Conservation (phyloP, 2,329 filamentous ascomycete genomes). For the Curvularia sp. region DNA sequence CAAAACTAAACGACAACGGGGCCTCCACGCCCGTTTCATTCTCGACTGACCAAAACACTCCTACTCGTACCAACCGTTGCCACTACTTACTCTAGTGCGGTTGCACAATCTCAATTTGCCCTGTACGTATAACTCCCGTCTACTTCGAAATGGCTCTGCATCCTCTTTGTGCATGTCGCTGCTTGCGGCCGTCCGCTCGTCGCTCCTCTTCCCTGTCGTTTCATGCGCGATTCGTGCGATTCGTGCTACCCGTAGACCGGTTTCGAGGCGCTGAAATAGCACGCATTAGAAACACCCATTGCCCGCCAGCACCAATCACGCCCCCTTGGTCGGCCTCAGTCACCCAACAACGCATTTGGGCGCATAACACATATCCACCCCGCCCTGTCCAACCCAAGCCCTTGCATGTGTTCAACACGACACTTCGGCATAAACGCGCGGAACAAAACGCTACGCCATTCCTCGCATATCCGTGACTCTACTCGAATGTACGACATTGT, state of each 20-base stretch:
- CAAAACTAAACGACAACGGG: background rate
- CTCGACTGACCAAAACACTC: background rate
- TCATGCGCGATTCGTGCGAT: slow-evolving; percentile 17
- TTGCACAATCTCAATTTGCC: background rate
- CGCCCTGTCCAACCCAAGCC: background rate
- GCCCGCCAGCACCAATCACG: slow-evolving; percentile 7
- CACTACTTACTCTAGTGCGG: background rate
- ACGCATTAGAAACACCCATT: slow-evolving; percentile 14
- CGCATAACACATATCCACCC: slow-evolving; percentile 5
- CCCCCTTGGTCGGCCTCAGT: background rate
- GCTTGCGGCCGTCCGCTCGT: background rate
- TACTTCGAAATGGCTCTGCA: background rate
- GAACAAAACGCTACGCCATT: background rate
- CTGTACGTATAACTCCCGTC: background rate
- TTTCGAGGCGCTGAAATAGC: slow-evolving; percentile 14
- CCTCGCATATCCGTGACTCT: background rate
- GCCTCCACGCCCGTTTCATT: background rate
- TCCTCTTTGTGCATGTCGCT: background rate
- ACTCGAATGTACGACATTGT: background rate
- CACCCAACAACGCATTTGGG: slow-evolving; percentile 1
- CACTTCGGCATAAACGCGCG: slow-evolving; percentile 7
- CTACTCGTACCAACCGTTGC: background rate
- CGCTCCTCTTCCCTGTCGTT: slow-evolving; percentile 4
- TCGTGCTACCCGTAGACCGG: slow-evolving; percentile 14
- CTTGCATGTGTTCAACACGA: background rate